Base-by-base conservation (phyloP, 2,329 filamentous ascomycete species). In the Septoria linicola region DNA sequence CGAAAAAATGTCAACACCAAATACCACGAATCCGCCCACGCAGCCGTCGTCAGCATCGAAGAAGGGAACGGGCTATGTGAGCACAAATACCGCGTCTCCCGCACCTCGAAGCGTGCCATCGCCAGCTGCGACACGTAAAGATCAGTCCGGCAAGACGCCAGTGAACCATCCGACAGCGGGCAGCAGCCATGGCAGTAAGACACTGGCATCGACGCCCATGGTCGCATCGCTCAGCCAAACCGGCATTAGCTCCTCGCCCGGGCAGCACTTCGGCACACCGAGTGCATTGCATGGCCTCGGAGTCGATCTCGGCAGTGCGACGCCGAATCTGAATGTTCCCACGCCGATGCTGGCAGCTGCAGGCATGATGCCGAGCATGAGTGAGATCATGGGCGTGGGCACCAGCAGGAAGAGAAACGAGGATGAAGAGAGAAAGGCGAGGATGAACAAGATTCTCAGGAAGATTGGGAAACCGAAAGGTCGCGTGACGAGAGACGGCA, bases 401-500 rank as follows among this genome's bases (percentile, higher is more conserved):
- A 70, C 71, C 3, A 32, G 44, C n/a, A 60, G 71, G 13, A 68
- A 66, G 51, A 66, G 72, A 39, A 71, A 73, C 44, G 77, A 80
- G 56, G 79, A 81, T 51, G 77, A 80, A 39, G 78, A 81, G 59
- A 66, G 75, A 58, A 69, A 71, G 57, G 69, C 72, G 41, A 73
- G 73, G 45, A 82, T 78, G 27, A 83, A 82, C 37, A 74, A 73
- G 49, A 87, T 80, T 10, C 81, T 89, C 57, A 81, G 82, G 36
- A 83, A 73, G 59, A 83, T 91, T 51, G 84, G 80, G 13, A 80
- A 77, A 55, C 85, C 80, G 63, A 87, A 83, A 56, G 85, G 85
- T 3, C 73, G 83, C 34, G 82, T 92, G 31, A 88, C 86, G 14
- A 85, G 88, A 63, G 82, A 86, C 23, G 86, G 86, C 2, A 75